phyloP scores from a whole-genome alignment of 2,329 filamentous ascomycete genomes.

The Botryotinia globosa region DNA sequence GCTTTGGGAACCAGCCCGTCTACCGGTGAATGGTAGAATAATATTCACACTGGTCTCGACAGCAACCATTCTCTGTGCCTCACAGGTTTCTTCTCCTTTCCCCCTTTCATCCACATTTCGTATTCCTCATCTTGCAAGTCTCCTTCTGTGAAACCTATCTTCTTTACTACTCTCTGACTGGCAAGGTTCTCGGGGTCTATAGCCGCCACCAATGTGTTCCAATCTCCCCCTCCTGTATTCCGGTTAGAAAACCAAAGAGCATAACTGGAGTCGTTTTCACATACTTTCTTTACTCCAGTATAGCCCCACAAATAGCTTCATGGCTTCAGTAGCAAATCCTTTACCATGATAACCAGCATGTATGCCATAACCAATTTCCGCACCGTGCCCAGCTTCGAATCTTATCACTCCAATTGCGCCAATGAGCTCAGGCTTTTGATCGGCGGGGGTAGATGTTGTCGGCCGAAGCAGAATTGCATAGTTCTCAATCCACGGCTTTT shows the following conservation, averaged over 20 bases:
- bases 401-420: constrained; percentile 24
- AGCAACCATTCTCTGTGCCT: constrained; percentile 17
- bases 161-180: constrained; percentile 29
- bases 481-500: constrained; percentile 27
- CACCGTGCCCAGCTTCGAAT: constrained; percentile 22
- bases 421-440: constrained; percentile 23
- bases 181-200: constrained; percentile 28
- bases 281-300: constrained; percentile 19
- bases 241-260: not conserved
- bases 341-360: constrained; percentile 23
- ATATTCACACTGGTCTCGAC: not conserved
- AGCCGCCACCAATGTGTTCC: constrained; percentile 21
- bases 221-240: constrained; percentile 12
- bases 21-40: not conserved
- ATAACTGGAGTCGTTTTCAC: not conserved
- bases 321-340: constrained; percentile 28
- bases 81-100: not conserved
- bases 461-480: constrained; percentile 30
- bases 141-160: constrained; percentile 28
- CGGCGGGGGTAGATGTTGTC: not conserved
- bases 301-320: constrained; percentile 23
- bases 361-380: constrained; percentile 28
- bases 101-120: not conserved
- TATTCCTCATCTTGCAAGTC: constrained; percentile 21
- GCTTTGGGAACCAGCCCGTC: not conserved